Evolutionary conservation across 768 basidiomycete species (phyloP).

Genomic region (Scleroderma bovista): DNA sequence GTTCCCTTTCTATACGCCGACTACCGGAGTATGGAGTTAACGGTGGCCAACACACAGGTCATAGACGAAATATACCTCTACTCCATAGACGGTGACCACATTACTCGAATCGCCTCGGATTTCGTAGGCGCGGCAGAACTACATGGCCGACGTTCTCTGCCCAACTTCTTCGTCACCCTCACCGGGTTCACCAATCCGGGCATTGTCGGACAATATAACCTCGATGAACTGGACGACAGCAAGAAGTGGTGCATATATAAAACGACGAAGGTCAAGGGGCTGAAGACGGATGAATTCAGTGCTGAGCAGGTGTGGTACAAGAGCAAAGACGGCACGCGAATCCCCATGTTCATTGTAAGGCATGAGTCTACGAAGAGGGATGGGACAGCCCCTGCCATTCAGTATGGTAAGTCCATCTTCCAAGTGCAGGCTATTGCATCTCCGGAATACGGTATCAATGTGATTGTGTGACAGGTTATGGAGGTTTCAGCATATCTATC

Average conservation of each 20-base stretch:
- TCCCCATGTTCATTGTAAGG: slow-evolving; percentile 84
- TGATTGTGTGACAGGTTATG: slow-evolving; percentile 48
- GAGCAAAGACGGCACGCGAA: slow-evolving; percentile 71
- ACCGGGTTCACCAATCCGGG: slow-evolving; percentile 71
- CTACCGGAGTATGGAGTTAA: background rate
- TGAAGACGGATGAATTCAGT: slow-evolving; percentile 64
- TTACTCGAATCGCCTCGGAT: slow-evolving; percentile 54
- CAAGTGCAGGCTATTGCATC: no score
- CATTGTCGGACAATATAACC: slow-evolving; percentile 58
- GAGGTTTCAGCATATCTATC: slow-evolving; percentile 73
- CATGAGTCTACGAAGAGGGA: slow-evolving; percentile 66
- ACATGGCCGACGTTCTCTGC: slow-evolving; percentile 44
- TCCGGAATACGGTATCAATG: background rate
- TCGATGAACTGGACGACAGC: slow-evolving; percentile 30
- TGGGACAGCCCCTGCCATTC: slow-evolving; percentile 70
- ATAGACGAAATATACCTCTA: slow-evolving; percentile 78
- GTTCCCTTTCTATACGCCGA: slow-evolving; percentile 14
- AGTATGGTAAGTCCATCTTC: slow-evolving; percentile 71
- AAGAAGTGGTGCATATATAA: slow-evolving; percentile 57
- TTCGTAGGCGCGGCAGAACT: slow-evolving; percentile 62
- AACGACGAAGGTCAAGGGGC: slow-evolving; percentile 51
- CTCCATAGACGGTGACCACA: slow-evolving; percentile 44
- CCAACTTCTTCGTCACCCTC: slow-evolving; percentile 60
- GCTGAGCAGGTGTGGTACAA: slow-evolving; percentile 75
- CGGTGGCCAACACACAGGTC: slow-evolving; percentile 38